Base-by-base conservation (phyloP, 768 basidiomycete species). In the Mrakia frigida region DNA sequence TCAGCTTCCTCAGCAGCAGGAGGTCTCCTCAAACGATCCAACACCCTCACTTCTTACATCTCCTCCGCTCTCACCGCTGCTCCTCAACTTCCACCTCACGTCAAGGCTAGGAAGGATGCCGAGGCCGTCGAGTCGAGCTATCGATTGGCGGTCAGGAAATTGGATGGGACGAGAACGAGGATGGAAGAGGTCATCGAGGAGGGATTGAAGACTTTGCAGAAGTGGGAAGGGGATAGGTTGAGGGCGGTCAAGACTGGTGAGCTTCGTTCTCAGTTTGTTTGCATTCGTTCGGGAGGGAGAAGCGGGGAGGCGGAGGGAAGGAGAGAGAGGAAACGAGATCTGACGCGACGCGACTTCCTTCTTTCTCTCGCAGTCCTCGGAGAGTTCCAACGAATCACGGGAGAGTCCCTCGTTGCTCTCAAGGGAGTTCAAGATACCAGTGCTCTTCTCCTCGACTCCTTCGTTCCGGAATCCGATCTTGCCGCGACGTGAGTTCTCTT, bases 141-240 rank as follows among this genome's bases (percentile, higher is more conserved):
- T 56, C 53, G 60, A 35, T 25, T 31, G 6, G 77, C 73, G 31
- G 77, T 78, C 3, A 37, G 67, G 21, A 78, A 70, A 37, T 56
- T 78, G 28, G 77, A 78, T n/a, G 53, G 56, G 10, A 70, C 59
- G 31, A n/a, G 77, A 21, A 68, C 46, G 63, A 50, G 76, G 33
- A 78, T 74, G 73, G 77, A 78, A 33, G 77, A 78, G 35, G 60
- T 74, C 33, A 65, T 78, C 46, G 67, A 74, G 52, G 77, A 74
- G 23, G 60, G 68, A 1, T 46, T 78, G 16, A 67, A 46, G 56
- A 41, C 46, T 41, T 46, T 78, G 52, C 73, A 74, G 53, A 65
- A 73, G 35, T 78, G 77, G 77, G 77, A 78, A 43, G 59, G 50
- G 11, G 77, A 78, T 43, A 65, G 77, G n/a, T 59, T 78, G 11